phyloP scores from a whole-genome alignment of 1,284 basidiomycete species.

The Boletus semigastroideus region DNA sequence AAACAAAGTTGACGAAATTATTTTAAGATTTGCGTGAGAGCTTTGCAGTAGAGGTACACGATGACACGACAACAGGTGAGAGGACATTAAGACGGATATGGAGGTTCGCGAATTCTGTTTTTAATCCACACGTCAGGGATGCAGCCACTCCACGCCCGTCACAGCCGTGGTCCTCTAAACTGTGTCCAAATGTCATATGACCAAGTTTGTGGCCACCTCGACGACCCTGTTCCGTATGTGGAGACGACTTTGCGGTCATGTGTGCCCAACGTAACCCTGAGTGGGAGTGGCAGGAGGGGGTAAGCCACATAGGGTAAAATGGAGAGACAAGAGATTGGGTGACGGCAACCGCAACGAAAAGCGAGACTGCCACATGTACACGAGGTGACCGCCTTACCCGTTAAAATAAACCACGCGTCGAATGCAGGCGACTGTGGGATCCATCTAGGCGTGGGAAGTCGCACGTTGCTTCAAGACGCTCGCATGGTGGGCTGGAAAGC shows the following conservation, averaged over 20 bases:
- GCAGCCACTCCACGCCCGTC: slow-evolving; percentile 1
- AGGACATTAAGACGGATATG: slow-evolving; percentile 13
- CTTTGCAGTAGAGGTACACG: background rate
- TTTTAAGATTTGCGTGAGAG: slow-evolving; percentile 7
- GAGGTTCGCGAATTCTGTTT: background rate
- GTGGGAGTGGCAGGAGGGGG: slow-evolving; percentile 5
- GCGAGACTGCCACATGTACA: slow-evolving; percentile 16
- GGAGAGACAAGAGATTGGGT: slow-evolving; percentile 9
- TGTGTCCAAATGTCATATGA: slow-evolving; percentile 2
- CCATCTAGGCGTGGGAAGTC: background rate
- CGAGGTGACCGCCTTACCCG: background rate
- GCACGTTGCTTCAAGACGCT: background rate
- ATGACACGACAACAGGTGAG: slow-evolving; percentile 15
- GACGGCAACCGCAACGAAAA: slow-evolving; percentile 23
- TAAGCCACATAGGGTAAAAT: slow-evolving; percentile 15
- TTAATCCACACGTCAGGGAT: slow-evolving; percentile 13
- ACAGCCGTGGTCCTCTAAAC: slow-evolving; percentile 3
- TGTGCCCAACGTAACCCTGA: slow-evolving; percentile 9
- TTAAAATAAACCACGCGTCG: slow-evolving; percentile 9
- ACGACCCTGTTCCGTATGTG: slow-evolving; percentile 11
- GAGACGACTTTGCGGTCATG: slow-evolving; percentile 21
- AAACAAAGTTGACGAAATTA: background rate
- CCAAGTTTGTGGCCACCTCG: slow-evolving; percentile 6
- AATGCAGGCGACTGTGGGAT: slow-evolving; percentile 7
- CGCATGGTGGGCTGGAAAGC: background rate